Base-by-base conservation (phyloP, 768 basidiomycete species). In the Leccinum subgranulosum region DNA sequence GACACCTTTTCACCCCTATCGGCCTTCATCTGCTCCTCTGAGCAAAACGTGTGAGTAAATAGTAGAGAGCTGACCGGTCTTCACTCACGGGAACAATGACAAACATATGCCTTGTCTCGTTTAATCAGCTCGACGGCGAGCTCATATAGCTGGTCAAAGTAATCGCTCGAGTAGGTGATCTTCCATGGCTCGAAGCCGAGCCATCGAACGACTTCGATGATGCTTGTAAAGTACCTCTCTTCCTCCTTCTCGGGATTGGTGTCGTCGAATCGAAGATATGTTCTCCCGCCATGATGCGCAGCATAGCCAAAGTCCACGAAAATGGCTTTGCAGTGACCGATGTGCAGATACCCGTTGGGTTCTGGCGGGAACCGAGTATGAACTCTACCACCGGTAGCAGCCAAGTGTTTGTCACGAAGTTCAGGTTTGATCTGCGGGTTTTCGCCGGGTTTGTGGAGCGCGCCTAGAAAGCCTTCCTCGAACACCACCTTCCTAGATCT, bases 241-340 rank as follows among this genome's bases (percentile, higher is more conserved):
- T 99, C 97, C 72, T 99, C 97, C 57, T 94, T 94, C 75, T 97
- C 94, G 0, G 97, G 97, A 72, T 99, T 99, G 31, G 97, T 99
- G 73, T 99, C 97, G 69, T 99, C 97, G 66, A 92, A 99, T 55
- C 97, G 86, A 45, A 99, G 80, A 72, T 97, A 98, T 60, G 91
- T 92, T 66, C 88, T 85, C 36, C 97, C 97, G n/a, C 84, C 84
- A 69, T 97, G 81, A 71, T 94, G 85, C 14, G 94, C 93, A 33
- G 97, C 97, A 69, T 93, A 99, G n/a, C 97, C 97, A 71, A 98
- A 99, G 73, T 95, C 91, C 60, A 98, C 87, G 66, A 97, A 96
- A 67, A 99, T 98, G 3, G 97, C 96, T 70, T 99, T 99, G 51
- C 95, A 98, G 69, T 99, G 97, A 3, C 96, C 96, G 63, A 93